A percentile compares a stretch with the other conserved stretches of the same genome.
Conservation (phyloP, 2,329 filamentous ascomycete species). For the Aspergillus sp. region DNA sequence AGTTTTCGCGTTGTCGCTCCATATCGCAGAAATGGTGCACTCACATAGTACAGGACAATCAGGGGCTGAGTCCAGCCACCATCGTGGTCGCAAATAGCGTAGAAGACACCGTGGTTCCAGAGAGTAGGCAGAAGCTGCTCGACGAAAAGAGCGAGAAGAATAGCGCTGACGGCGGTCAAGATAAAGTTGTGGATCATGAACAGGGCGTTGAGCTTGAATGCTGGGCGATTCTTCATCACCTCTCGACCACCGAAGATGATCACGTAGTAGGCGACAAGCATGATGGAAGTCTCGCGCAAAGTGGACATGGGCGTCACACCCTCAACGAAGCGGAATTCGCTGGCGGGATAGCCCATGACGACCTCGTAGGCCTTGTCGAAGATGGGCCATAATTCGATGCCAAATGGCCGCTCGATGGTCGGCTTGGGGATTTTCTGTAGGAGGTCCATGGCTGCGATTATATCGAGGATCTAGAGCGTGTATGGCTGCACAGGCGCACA, state of each 20-base stretch:
- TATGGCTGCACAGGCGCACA: neutral
- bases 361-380: conserved; percentile 85
- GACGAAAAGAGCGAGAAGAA: conserved; percentile 80
- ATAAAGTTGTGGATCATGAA: conserved; percentile 98
- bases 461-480: neutral
- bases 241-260: conserved; percentile 92
- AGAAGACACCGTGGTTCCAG: conserved; percentile 80
- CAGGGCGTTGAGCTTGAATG: conserved; percentile 83
- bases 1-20: conserved; percentile 34
- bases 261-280: conserved; percentile 86
- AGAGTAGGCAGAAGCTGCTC: conserved; percentile 90
- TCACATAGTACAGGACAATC: conserved; percentile 94
- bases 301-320: conserved; percentile 90
- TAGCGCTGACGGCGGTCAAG: conserved; percentile 81
- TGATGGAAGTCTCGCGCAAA: conserved; percentile 76
- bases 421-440: conserved; percentile 64
- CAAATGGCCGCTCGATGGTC: conserved; percentile 89
- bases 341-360: conserved; percentile 78
- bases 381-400: conserved; percentile 88
- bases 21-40: conserved; percentile 42
- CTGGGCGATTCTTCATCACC: conserved; percentile 82
- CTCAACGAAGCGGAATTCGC: conserved; percentile 82
- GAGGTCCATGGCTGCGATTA: conserved; percentile 53
- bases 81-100: conserved; percentile 74
- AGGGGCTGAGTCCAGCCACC: conserved; percentile 95